Evolutionary conservation across 352 stramenopile species (phyloP), one percentile per base, ranked within the genome.

Genomic region (Phytophthora sp.): DNA sequence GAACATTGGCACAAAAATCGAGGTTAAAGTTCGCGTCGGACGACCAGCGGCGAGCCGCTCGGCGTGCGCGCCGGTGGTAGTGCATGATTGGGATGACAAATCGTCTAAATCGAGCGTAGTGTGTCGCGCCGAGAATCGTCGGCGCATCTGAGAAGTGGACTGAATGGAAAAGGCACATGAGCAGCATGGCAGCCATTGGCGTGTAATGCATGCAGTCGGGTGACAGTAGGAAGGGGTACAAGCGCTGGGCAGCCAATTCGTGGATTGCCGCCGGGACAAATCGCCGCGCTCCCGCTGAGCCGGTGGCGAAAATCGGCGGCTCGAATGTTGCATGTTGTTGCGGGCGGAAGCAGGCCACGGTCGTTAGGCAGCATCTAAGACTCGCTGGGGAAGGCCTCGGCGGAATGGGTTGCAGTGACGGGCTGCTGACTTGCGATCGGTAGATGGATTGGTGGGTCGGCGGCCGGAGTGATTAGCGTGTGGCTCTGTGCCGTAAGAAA

Each of bases 291-390:
- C 30, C 1, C 53, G 28, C 1, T n/a, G 1, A 0, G 39, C 10
- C 7, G 53, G 30, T 0, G 17, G 21, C 1, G 15, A 27, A 61
- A 52, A n/a, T 39, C 9, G 0, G 5, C 30, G 2, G 38, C 28
- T 5, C 39, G 53, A 2, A 53, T 20, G 38, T 53, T 35, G 6
- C 28, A 12, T 0, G 38, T 21, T 1, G 30, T 21, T 3, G 21
- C 2, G 0, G 20, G 41, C 5, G 53, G 30, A 5, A 61, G 23
- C 5, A n/a, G 12, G 18, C 18, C 13, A 2, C 12, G 10, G 12
- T 59, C 2, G 23, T 52, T 38, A 3, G 41, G 30, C 5, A 61
- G 15, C 1, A 41, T 53, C 53, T 41, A 61, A 3, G 38, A 42
- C 41, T 20, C n/a, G n/a, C n/a, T n/a, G n/a, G n/a, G n/a, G n/a